Conservation (phyloP, 352 stramenopile species). For the Peronospora destructor region DNA sequence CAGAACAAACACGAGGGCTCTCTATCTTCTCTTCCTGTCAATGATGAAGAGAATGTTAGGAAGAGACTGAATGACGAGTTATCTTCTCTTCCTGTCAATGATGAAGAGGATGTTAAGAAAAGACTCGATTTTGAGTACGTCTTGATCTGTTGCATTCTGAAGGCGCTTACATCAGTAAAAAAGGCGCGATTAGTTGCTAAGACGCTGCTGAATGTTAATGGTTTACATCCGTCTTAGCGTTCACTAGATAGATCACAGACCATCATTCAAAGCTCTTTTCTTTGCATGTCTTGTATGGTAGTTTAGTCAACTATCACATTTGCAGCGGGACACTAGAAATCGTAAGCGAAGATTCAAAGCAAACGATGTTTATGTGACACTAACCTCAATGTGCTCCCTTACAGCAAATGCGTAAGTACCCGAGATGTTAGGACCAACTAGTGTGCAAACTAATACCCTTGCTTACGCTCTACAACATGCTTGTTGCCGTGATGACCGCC, state of each 20-base stretch:
- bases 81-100: constrained; percentile 4
- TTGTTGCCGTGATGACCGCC: neutral
- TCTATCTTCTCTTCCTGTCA: constrained; percentile 4
- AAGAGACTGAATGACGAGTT: constrained; percentile 4
- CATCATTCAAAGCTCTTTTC: too few species aligned
- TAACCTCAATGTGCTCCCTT: too few species aligned
- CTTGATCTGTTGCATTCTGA: neutral
- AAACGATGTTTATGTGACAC: too few species aligned
- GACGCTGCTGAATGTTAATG: too few species aligned
- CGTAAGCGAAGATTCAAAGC: too few species aligned
- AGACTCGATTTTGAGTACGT: constrained; percentile 4
- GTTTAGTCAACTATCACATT: too few species aligned
- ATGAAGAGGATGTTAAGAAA: constrained; percentile 1
- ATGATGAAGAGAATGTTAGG: neutral
- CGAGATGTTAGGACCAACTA: neutral
- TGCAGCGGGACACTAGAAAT: too few species aligned
- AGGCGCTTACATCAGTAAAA: neutral
- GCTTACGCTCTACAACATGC: constrained; percentile 3
- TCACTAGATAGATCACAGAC: too few species aligned
- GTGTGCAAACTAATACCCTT: neutral
- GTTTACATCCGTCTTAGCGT: too few species aligned
- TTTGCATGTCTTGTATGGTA: too few species aligned
- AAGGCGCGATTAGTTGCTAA: neutral
- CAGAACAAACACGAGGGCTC: constrained; percentile 2
- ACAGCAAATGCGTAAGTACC: too few species aligned